Conservation (phyloP, 495 filamentous ascomycete genomes). For the Penicillium robsamsonii region DNA sequence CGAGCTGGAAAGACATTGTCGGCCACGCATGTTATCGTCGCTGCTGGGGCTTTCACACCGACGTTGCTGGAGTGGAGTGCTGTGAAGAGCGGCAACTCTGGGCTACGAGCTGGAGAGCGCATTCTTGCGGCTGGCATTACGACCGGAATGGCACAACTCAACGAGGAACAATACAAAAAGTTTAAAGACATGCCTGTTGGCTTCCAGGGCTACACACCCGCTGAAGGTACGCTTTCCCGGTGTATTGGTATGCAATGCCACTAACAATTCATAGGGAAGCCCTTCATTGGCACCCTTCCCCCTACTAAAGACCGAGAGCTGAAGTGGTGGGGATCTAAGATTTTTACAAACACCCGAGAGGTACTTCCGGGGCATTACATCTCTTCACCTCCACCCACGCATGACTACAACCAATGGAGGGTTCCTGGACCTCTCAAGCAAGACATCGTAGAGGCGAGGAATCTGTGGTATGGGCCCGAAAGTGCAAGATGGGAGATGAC, state of each 20-base stretch:
- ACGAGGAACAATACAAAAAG: constrained; percentile 28
- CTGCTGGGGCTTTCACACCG: constrained; percentile 58
- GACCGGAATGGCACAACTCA: constrained; percentile 43
- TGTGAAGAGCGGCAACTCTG: constrained; percentile 37
- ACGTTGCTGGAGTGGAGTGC: constrained; percentile 56
- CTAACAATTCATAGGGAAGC: constrained; percentile 29
- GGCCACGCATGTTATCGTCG: constrained; percentile 51
- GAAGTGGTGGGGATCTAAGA: constrained; percentile 53
- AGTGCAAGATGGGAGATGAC: constrained; percentile 38
- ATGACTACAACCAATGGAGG: constrained; percentile 48
- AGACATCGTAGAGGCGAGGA: constrained; percentile 35
- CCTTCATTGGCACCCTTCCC: constrained; percentile 32
- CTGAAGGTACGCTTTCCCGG: constrained; percentile 23
- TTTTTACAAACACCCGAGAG: constrained; percentile 51
- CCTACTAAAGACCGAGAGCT: constrained; percentile 42
- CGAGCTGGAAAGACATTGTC: constrained; percentile 36
- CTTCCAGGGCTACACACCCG: constrained; percentile 36
- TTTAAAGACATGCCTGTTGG: constrained; percentile 38
- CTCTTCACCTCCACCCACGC: constrained; percentile 48
- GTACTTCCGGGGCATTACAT: constrained; percentile 40
- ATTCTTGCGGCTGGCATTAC: constrained; percentile 57
- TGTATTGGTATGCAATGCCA: background rate
- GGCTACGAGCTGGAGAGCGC: constrained; percentile 49
- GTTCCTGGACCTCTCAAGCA: constrained; percentile 39
- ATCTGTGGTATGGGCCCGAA: constrained; percentile 39